These are phyloP conservation scores for Dujonia santamariae DNA, from an alignment of 1,139 yeast species.

Conservation along the genomic window DNA sequence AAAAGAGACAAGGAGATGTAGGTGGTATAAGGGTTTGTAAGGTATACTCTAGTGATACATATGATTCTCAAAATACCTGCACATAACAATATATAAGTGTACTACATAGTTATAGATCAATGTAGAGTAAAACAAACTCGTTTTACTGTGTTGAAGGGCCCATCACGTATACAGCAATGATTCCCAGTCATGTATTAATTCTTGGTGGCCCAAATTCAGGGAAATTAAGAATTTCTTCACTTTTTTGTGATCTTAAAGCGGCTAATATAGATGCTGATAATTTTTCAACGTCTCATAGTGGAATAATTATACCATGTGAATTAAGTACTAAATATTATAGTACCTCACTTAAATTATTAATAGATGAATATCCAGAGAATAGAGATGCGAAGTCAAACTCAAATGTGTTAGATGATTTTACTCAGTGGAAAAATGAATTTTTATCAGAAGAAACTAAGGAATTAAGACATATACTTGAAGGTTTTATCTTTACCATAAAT, in stretches of 20 bases:
- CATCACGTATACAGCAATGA: too few relatives aligned
- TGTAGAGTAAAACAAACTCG: too few relatives aligned
- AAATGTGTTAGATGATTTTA: too few relatives aligned
- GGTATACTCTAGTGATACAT: too few relatives aligned
- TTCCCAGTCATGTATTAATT: constrained; percentile 26
- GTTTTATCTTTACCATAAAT: constrained; percentile 34
- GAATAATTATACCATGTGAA: constrained; percentile 28
- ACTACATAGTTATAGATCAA: not conserved
- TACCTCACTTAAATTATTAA: constrained; percentile 26
- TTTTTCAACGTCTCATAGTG: constrained; percentile 37
- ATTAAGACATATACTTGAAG: constrained; percentile 37
- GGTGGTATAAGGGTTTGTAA: too few relatives aligned
- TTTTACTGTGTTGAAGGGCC: too few relatives aligned
- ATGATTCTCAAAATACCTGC: too few relatives aligned
- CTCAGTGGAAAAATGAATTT: constrained; percentile 35
- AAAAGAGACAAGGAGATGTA: too few relatives aligned
- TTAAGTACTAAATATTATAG: constrained; percentile 33
- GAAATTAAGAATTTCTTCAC: constrained; percentile 27
- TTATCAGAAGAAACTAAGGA: constrained; percentile 28
- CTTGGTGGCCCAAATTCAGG: constrained; percentile 40
- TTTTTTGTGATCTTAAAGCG: constrained; percentile 13
- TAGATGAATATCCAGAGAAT: constrained; percentile 38
- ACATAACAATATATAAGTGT: not conserved
- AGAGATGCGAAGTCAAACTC: not conserved
- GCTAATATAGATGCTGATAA: constrained; percentile 9